Percentiles rank a stretch among this genome's conserved stretches.
These are phyloP conservation scores for Xanthoconium purpureum DNA, from an alignment of 768 basidiomycete species.

Conservation along the genomic window DNA sequence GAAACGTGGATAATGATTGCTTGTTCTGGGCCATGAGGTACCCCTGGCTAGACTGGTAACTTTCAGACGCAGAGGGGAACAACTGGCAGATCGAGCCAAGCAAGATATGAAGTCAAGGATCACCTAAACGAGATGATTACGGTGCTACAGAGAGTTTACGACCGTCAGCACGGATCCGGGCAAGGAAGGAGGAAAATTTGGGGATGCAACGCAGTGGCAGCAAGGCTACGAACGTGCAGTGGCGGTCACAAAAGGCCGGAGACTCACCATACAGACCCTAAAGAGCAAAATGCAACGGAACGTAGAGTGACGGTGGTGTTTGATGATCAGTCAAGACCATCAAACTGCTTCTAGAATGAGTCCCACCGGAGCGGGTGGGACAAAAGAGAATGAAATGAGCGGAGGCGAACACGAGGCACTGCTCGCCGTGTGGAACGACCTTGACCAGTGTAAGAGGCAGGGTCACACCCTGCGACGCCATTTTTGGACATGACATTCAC, in stretches of 20 bases:
- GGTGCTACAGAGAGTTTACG: constrained; percentile 21
- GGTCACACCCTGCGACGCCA: background rate
- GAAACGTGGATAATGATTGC: constrained; percentile 39
- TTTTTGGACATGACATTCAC: constrained; percentile 10
- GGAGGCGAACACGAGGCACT: constrained; percentile 14
- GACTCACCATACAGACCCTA: constrained; percentile 28
- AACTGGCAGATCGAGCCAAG: constrained; percentile 20
- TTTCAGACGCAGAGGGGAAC: constrained; percentile 14
- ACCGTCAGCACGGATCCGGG: constrained; percentile 14
- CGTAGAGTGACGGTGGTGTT: constrained; percentile 1
- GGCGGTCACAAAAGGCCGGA: constrained; percentile 1
- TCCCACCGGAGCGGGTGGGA: constrained; percentile 4
- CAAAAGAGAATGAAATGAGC: constrained; percentile 12
- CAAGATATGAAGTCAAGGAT: constrained; percentile 29
- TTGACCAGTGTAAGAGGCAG: background rate
- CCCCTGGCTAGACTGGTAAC: constrained; percentile 19
- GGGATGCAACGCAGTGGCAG: constrained; percentile 24
- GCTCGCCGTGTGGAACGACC: constrained; percentile 18
- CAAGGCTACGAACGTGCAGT: constrained; percentile 24
- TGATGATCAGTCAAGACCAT: constrained; percentile 29
- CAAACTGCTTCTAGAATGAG: constrained; percentile 11
- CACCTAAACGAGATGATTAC: constrained; percentile 28
- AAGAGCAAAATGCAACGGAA: constrained; percentile 9
- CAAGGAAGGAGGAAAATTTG: constrained; percentile 10
- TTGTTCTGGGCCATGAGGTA: constrained; percentile 34